Evolutionary conservation across 805 yeast species (phyloP).

Genomic region (Candida tammaniensis): DNA sequence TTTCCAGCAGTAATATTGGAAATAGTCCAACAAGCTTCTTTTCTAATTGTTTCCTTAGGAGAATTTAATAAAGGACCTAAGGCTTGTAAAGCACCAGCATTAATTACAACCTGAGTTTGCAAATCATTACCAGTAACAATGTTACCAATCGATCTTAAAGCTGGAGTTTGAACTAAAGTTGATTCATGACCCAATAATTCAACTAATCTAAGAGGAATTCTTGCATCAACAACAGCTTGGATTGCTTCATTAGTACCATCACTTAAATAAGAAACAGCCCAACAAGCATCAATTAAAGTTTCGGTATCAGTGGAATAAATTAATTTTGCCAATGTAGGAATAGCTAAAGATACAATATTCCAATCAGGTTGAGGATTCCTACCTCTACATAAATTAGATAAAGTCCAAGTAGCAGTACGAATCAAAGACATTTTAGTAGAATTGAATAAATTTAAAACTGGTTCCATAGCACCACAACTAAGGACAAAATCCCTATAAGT

Average conservation of each 20-base stretch:
- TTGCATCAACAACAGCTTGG: constrained; percentile 94
- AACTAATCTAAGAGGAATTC: constrained; percentile 91
- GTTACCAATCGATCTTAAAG: constrained; percentile 95
- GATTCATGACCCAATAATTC: constrained; percentile 84
- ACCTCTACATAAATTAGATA: constrained; percentile 95
- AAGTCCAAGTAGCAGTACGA: constrained; percentile 97
- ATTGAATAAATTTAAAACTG: constrained; percentile 75
- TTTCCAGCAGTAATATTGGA: constrained; percentile 98
- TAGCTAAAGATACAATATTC: constrained; percentile 78
- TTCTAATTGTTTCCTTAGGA: constrained; percentile 87
- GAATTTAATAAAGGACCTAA: constrained; percentile 76
- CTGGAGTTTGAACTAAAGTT: constrained; percentile 91
- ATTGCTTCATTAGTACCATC: constrained; percentile 93
- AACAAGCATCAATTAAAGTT: constrained; percentile 94
- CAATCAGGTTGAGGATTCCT: constrained; percentile 96
- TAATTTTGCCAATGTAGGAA: constrained; percentile 88
- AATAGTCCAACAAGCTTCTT: constrained; percentile 99
- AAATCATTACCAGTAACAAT: constrained; percentile 95
- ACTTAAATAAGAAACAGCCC: constrained; percentile 94
- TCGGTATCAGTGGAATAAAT: constrained; percentile 90
- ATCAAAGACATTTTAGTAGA: constrained; percentile 84
- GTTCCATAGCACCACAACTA: constrained; percentile 82
- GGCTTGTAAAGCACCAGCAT: constrained; percentile 87
- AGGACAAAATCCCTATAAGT: constrained; percentile 86
- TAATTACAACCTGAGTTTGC: constrained; percentile 93